Evolutionary conservation across 768 basidiomycete genomes (phyloP).

Genomic region (Amanita jacksonii): DNA sequence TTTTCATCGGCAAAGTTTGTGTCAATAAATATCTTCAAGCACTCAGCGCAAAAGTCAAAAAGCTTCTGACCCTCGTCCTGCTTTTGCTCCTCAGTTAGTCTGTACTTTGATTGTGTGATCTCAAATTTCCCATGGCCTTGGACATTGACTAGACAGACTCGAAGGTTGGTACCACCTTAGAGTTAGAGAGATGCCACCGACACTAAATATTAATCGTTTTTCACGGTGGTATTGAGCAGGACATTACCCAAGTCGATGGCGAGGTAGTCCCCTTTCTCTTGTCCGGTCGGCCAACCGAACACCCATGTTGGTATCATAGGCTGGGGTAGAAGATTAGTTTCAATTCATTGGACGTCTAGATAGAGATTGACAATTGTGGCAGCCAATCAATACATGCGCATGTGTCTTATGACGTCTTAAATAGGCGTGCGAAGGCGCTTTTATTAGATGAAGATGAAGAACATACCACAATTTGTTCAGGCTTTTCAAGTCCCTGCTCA

Average conservation of each 20-base stretch:
- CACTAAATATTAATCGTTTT: background rate
- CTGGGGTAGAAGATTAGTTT: slow-evolving; percentile 27
- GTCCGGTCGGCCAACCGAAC: slow-evolving; percentile 88
- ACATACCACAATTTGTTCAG: slow-evolving; percentile 82
- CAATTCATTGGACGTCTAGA: background rate
- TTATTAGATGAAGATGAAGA: too few relatives aligned
- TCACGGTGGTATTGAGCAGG: background rate
- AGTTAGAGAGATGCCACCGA: background rate
- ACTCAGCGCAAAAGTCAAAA: slow-evolving; percentile 97
- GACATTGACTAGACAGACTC: slow-evolving; percentile 91
- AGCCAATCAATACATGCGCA: background rate
- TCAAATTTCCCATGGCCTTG: slow-evolving; percentile 95
- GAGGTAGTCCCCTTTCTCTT: slow-evolving; percentile 84
- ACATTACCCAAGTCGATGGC: slow-evolving; percentile 79
- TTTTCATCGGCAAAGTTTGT: slow-evolving; percentile 49
- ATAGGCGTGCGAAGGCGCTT: background rate
- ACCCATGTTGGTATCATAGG: slow-evolving; percentile 97
- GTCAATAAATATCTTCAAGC: slow-evolving; percentile 79
- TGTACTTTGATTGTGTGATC: slow-evolving; percentile 95
- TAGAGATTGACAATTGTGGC: background rate
- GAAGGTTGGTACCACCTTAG: slow-evolving; percentile 90
- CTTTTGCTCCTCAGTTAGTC: slow-evolving; percentile 95
- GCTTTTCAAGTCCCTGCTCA: slow-evolving; percentile 76
- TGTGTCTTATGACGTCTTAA: background rate
- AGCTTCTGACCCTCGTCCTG: slow-evolving; percentile 92